Evolutionary conservation across 768 basidiomycete genomes (phyloP), one percentile per base, ranked within the genome.

Genomic region (Hortiboletus campestris): DNA sequence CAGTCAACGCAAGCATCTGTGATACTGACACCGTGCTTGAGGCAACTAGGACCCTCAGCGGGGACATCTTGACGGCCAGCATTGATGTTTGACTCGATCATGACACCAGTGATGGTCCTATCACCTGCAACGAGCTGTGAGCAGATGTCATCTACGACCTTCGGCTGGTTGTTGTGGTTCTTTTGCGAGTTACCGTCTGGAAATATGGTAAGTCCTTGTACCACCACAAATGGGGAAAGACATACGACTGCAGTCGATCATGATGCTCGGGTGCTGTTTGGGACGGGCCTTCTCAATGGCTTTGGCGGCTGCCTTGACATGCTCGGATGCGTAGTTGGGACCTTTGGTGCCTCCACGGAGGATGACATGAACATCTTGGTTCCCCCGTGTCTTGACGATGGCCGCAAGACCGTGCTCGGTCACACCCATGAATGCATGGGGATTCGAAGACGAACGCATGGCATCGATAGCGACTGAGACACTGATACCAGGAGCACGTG

Each of bases 381-480:
- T 86, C 5, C 92, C 91, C 58, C 82, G 74, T 8, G 94, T 94
- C 74, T 91, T 91, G 67, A 98, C 96, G 72, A 98, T 98, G 13
- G 93, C 81, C n/a, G 94, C 94, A 35, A 98, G 85, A 53, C 89
- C 89, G 45, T 89, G 85, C 64, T 87, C 87, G 10, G 89, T 91
- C 39, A 91, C 89, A 63, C 89, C 95, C 88, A 98, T 93, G 80
- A 98, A 98, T 34, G 92, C 90, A 72, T 98, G 96, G 5, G 94
- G 91, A 69, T 94, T 89, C 4, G 87, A 89, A 13, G 92, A 84
- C 0, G 92, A 87, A 57, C 86, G 84, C 95, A 98, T 98, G 16
- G 96, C 97, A 72, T 99, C 97, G 53, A 98, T 89, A 3, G 96
- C 96, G 35, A 98, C 92, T 0, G 82, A 75, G 46, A 98, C 86